A percentile compares a stretch with the other conserved stretches of the same genome.
Conservation (phyloP, 352 stramenopile genomes). For the Phytophthora palmivora region DNA sequence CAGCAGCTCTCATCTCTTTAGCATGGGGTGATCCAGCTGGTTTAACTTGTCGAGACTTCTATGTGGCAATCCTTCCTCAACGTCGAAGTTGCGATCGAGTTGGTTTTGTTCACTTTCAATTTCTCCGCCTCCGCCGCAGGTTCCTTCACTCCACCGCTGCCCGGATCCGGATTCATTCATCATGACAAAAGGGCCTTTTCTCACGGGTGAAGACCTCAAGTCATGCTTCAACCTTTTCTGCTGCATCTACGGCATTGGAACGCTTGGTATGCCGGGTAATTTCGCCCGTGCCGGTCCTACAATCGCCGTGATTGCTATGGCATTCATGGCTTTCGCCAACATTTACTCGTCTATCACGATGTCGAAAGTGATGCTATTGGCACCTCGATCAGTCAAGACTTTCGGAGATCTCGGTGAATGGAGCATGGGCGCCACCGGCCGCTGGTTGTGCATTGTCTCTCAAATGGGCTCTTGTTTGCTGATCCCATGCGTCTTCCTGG, state of each 20-base stretch:
- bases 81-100: constrained; percentile 28
- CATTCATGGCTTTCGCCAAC: constrained; percentile 77
- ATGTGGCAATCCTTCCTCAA: constrained; percentile 16
- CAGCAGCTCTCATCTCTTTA: constrained; percentile 13
- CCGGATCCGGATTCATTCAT: constrained; percentile 15
- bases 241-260: constrained; percentile 73
- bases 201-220: constrained; percentile 68
- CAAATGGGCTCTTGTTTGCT: constrained; percentile 67
- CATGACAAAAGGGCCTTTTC: constrained; percentile 43
- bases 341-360: constrained; percentile 64
- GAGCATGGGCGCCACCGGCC: constrained; percentile 52
- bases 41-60: constrained; percentile 24
- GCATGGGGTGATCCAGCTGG: constrained; percentile 30
- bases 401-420: constrained; percentile 72
- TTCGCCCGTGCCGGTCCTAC: constrained; percentile 64
- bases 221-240: constrained; percentile 70
- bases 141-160: constrained; percentile 7
- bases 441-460: constrained; percentile 57
- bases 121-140: constrained; percentile 28
- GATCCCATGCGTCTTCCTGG: constrained; percentile 63
- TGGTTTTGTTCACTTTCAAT: constrained; percentile 20
- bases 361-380: constrained; percentile 67
- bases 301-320: constrained; percentile 54
- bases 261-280: constrained; percentile 75
- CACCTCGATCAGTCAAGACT: constrained; percentile 59